Base-by-base conservation (phyloP, 768 basidiomycete species). In the Russula olivacea region DNA sequence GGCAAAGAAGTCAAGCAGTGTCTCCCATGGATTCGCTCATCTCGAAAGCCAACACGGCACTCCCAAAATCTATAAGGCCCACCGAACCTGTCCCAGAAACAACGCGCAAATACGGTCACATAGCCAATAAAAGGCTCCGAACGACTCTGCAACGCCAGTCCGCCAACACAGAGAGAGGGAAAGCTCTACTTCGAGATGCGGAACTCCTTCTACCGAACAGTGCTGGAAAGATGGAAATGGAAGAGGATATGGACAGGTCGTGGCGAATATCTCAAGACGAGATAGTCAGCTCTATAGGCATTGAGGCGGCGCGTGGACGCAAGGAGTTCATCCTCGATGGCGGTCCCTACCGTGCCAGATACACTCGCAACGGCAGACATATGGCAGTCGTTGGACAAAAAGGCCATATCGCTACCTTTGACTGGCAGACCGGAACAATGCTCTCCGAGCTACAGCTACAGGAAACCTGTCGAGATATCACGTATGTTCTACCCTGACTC, bases 341-440 rank as follows among this genome's bases (percentile, higher is more conserved):
- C 14, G 96, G 96, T 0, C 88, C 88, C 3, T 96, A 96, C 71
- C 78, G 85, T 52, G 81, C 86, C 45, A 81, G 92, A 68, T 97
- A 95, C 76, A 92, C 93, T 23, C 78, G 89, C 68, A 96, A 99
- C 71, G 97, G 97, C 68, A 80, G 94, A 73, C 88, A 96, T 73
- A 72, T 98, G 58, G 95, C 93, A 0, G 85, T 98, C 66, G 90
- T 84, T 0, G 93, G 93, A 5, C 81, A 79, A 14, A 80, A 78
- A 38, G 95, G 97, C 0, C 93, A 97, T 75, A 85, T 93, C 19
- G 91, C 93, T 3, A 91, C 93, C 0, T 95, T 98, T 69, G 94
- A 98, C 73, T 94, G 91, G 91, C 86, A 90, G 71, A 85, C 88
- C 0, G 93, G 93, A 0, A 83, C 84, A 36, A 75, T 97, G 30